Evolutionary conservation across 139 green algal genomes (phyloP), one percentile per base, ranked within the genome.

Genomic region (Chlamydomonas eustigma): DNA sequence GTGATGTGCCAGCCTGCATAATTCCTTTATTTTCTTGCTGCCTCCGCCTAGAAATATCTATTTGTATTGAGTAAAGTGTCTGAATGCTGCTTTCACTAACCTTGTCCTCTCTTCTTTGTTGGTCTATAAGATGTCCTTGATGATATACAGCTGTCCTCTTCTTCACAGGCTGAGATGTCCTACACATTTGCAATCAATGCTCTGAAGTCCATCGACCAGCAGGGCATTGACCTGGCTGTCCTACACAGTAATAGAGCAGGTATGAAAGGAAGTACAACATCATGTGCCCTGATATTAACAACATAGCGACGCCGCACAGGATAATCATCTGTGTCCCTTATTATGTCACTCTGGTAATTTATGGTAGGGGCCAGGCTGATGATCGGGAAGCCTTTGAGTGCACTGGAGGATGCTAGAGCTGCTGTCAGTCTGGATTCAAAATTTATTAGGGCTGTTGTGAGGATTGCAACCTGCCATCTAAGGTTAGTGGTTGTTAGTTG

Each of bases 231-330:
- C 37, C 37, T 80, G 3, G 81, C 81, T 0, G 81, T 87, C 71
- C 78, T 87, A 38, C 73, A 82, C 77, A 84, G 78, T 75, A 87
- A 87, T 66, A 52, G 81, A 38, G 71, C 77, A 71, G 77, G 77
- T 28, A 71, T 44, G 36, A n/a, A n/a, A n/a, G n/a, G n/a, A n/a
- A n/a, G n/a, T n/a, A n/a, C n/a, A n/a, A n/a, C n/a, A n/a, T n/a
- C n/a, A n/a, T n/a, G n/a, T n/a, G n/a, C n/a, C n/a, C n/a, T n/a
- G n/a, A n/a, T n/a, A n/a, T n/a, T n/a, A n/a, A n/a, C n/a, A n/a
- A n/a, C n/a, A n/a, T n/a, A n/a, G n/a, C n/a, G n/a, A n/a, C n/a
- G n/a, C n/a, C n/a, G n/a, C n/a, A n/a, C n/a, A n/a, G n/a, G n/a
- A n/a, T n/a, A n/a, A n/a, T n/a, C n/a, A n/a, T n/a, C n/a, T n/a